Percentiles rank a stretch among this genome's conserved stretches.
phyloP scores from a whole-genome alignment of 148 eudicot genomes.

The Rhododendron ovatum region DNA sequence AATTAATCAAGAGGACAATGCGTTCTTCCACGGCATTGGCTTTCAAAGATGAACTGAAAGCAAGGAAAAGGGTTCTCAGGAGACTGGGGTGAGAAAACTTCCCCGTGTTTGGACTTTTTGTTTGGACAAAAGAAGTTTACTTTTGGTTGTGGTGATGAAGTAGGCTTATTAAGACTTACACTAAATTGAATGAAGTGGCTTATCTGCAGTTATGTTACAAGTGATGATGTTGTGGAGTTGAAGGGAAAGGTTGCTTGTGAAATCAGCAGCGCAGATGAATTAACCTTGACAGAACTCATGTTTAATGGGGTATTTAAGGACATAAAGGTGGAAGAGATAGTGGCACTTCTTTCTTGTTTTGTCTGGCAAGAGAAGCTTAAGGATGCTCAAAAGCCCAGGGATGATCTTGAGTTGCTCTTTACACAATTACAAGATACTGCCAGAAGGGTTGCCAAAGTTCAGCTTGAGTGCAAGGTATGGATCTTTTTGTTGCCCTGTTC shows the following conservation, averaged over 20 bases:
- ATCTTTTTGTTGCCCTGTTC: neutral
- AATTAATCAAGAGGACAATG: conserved; percentile 64
- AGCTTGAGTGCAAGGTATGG: conserved; percentile 87
- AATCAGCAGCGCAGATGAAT: conserved; percentile 97
- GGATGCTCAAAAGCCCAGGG: conserved; percentile 90
- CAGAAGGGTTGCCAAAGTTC: conserved; percentile 79
- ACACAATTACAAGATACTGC: conserved; percentile 86
- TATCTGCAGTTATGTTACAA: conserved; percentile 64
- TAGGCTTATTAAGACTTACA: neutral
- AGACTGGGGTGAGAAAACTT: conserved; percentile 68
- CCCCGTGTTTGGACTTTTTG: neutral
- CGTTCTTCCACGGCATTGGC: conserved; percentile 70
- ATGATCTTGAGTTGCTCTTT: conserved; percentile 76
- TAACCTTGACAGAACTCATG: conserved; percentile 88
- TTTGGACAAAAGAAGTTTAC: neutral
- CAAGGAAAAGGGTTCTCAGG: conserved; percentile 85
- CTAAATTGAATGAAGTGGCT: neutral
- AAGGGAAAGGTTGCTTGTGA: conserved; percentile 97
- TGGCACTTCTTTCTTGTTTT: conserved; percentile 86
- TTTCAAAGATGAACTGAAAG: conserved; percentile 93
- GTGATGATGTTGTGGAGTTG: conserved; percentile 83
- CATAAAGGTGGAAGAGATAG: conserved; percentile 85
- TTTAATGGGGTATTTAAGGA: conserved; percentile 82
- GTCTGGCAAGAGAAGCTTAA: conserved; percentile 98
- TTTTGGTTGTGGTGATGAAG: neutral